A percentile compares a stretch with the other conserved stretches of the same genome.
Conservation (phyloP, 2,329 filamentous ascomycete genomes). For the Trichoderma gracile region DNA sequence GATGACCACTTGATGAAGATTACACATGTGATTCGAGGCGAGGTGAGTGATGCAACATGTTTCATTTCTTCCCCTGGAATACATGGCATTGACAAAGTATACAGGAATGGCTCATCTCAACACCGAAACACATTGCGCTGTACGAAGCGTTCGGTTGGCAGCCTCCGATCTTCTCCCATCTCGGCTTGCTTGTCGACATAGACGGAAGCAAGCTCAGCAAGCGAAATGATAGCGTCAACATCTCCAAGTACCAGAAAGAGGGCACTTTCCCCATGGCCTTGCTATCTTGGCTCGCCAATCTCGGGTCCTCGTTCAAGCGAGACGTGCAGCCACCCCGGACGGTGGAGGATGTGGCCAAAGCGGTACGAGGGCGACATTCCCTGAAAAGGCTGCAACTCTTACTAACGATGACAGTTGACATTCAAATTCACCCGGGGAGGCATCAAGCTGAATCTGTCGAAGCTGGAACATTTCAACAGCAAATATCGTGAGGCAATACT, state of each 20-base stretch:
- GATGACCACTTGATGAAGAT: constrained; percentile 96
- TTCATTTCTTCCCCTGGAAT: not conserved
- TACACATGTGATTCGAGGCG: constrained; percentile 90
- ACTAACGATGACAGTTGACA: constrained; percentile 60
- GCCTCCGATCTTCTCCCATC: constrained; percentile 74
- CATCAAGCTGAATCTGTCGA: constrained; percentile 76
- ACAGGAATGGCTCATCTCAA: constrained; percentile 93
- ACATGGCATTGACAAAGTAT: not conserved
- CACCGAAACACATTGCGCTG: constrained; percentile 69
- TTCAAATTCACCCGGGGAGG: constrained; percentile 91
- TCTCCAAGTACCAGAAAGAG: constrained; percentile 52
- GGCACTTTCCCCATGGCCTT: constrained; percentile 52
- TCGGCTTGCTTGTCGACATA: constrained; percentile 70
- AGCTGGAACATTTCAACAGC: constrained; percentile 77
- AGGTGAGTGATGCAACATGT: constrained; percentile 50
- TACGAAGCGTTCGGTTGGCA: constrained; percentile 77
- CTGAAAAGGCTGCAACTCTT: too few species aligned
- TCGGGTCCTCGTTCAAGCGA: constrained; percentile 47
- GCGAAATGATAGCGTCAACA: constrained; percentile 59
- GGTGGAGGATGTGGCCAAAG: constrained; percentile 68
- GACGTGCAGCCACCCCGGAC: constrained; percentile 42
- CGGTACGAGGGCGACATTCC: constrained; percentile 49
- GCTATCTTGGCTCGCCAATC: constrained; percentile 80
- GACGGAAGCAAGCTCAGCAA: constrained; percentile 84
- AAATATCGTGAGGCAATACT: constrained; percentile 53